Base-by-base conservation (phyloP, 176 grass and related monocot species). In the Ensete ventricosum region DNA sequence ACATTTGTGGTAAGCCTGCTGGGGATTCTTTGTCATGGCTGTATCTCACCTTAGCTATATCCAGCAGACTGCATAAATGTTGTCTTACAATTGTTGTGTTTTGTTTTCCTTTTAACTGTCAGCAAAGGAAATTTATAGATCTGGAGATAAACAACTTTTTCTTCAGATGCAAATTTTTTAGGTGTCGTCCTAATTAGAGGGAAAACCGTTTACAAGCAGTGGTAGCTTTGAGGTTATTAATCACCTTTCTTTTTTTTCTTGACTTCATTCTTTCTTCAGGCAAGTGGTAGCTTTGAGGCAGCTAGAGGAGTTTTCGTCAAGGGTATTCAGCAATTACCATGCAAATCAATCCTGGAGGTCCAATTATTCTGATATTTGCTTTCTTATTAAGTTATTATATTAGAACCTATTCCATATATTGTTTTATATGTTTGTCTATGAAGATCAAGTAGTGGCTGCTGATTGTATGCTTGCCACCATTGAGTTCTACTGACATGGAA, bases 311-410 rank as follows among this genome's bases (percentile, higher is more conserved):
- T 92, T 43, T 92, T 92, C 64, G 13, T 85, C 43, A 77, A 85
- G 71, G 93, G 90, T 82, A 88, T 92, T 74, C 76, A 87, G 69
- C 83, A 88, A 77, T 57, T 64, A 75, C 93, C 93, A 34, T 90
- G 82, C 72, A 97, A 88, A 80, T 72, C 77, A 60, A 71, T 97
- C 43, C 76, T 97, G 79, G 84, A 97, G 90, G 93, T 96, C 52
- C 22, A 52, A 55, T 14, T 55, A 20, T 55, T 29, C 0, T 54
- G 12, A 68, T 68, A 14, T 19, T n/a, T 62, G 57, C 6, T 62
- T 17, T 62, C 14, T 6, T 62, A 1, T 23, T 23, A 23, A 23
- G 22, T 23, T 23, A 23, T 62, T 62, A 19, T 62, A 43, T 43
- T 43, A 43, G 34, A 43, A 43, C 34, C 34, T 43, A 43, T 43